Percentiles rank a stretch among this genome's conserved stretches.
Conservation (phyloP, 176 grass and related monocot species). For the Rhynchospora breviuscula region DNA sequence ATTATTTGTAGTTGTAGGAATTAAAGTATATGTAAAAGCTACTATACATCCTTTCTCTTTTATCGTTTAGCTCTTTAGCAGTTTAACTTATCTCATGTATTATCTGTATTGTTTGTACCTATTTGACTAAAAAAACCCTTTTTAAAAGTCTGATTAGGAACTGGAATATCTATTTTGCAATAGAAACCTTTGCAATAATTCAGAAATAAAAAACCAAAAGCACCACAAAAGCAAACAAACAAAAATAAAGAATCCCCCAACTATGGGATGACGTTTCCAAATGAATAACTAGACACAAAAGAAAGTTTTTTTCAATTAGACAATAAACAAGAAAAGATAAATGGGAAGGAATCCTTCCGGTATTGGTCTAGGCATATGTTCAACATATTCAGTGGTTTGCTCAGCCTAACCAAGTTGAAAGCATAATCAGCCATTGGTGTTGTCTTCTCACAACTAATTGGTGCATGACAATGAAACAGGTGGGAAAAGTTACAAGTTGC, state of each 20-base stretch:
- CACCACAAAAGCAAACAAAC: neutral
- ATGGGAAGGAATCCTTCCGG: neutral
- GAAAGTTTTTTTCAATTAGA: neutral
- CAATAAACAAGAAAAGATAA: neutral
- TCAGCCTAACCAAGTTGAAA: conserved; percentile 24
- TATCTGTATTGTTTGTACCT: neutral
- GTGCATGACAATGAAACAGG: conserved; percentile 1
- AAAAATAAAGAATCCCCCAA: neutral
- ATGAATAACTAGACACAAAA: neutral
- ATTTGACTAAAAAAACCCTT: conserved; percentile 11
- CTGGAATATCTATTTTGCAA: neutral
- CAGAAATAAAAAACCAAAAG: neutral
- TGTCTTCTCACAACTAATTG: conserved; percentile 9
- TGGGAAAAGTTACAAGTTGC: conserved; percentile 1
- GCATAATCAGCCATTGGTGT: conserved; percentile 10
- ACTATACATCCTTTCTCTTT: neutral
- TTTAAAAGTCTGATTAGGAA: neutral
- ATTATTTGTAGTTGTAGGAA: neutral
- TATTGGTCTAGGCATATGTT: conserved; percentile 18
- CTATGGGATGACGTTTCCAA: neutral
- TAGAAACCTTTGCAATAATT: neutral
- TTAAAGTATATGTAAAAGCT: neutral
- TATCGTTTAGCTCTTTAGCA: neutral
- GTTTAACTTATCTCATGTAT: neutral
- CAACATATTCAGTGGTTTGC: neutral